Base-by-base conservation (phyloP, 805 yeast species). In the Candida chauliodis region DNA sequence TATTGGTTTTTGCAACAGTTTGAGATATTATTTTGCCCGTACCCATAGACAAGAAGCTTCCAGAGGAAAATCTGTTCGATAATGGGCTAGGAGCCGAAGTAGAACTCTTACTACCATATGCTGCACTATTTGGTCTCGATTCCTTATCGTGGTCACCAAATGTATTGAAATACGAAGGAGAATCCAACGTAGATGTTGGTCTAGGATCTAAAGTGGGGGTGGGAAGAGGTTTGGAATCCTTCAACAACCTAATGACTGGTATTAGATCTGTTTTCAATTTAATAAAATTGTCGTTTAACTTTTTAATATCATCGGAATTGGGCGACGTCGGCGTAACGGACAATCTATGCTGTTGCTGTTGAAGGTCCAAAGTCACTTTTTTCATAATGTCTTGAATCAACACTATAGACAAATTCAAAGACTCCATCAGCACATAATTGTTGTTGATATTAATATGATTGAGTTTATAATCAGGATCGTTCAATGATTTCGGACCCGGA, bases 211-310 rank as follows among this genome's bases (percentile, higher is more conserved):
- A 55, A 1, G 76, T 73, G 5, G 84, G 88, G 0, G 83, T 76
- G 0, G 88, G 88, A 36, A 82, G 63, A 4, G 87, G 88, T 49
- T 78, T 73, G 45, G 75, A 60, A 55, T 83, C 89, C 50, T 83
- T 83, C 32, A 75, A 65, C 34, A 75, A 63, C 40, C 81, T 71
- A 39, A 80, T 69, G 6, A 81, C 69, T 1, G 89, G 90, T 29
- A 79, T 61, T 47, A 83, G 58, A 44, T 83, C 90, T 31, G 80
- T 78, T 36, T 82, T 69, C 45, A 84, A 65, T 49, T 76, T 69
- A 32, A 65, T 59, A 52, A 79, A 75, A 49, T 72, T 74, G 17
- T 79, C 85, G 37, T 63, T 62, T 34, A 83, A 64, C 43, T 59
- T 62, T 43, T 64, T 66, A 39, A 66, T 43, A 25, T 68, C 71